phyloP scores from a whole-genome alignment of 805 yeast genomes.

The Candida pseudoglaebosa region DNA sequence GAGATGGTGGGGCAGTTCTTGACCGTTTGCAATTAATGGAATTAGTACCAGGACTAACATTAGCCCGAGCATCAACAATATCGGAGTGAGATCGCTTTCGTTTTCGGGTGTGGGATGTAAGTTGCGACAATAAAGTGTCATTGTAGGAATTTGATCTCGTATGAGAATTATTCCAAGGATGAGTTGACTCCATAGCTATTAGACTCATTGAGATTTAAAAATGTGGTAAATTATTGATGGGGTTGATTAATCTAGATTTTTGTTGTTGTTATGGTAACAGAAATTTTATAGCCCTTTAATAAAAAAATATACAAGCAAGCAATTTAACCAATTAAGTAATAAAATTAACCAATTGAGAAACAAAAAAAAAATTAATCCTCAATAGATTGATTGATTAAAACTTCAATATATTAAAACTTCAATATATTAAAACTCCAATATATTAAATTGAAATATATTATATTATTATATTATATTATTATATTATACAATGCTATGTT shows the following conservation, averaged over 20 bases:
- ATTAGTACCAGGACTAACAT: conserved; percentile 1
- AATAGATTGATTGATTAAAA: too few relatives aligned
- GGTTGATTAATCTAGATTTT: not conserved
- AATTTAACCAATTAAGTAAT: not conserved
- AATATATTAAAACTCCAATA: too few relatives aligned
- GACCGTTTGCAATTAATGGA: conserved; percentile 27
- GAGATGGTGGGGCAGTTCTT: conserved; percentile 46
- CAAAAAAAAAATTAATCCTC: too few relatives aligned
- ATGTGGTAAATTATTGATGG: not conserved
- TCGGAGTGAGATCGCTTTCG: conserved; percentile 12
- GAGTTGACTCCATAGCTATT: not conserved
- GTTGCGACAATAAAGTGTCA: conserved; percentile 24
- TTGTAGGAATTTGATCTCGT: conserved; percentile 31
- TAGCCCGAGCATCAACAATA: conserved; percentile 7
- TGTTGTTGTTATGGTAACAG: not conserved
- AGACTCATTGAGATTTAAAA: not conserved
- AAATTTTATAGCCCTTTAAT: not conserved
- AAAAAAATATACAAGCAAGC: not conserved
- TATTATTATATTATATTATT: too few relatives aligned
- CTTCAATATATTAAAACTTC: too few relatives aligned
- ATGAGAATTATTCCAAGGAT: conserved; percentile 13
- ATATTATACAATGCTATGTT: too few relatives aligned
- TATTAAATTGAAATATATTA: too few relatives aligned
- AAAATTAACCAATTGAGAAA: not conserved
- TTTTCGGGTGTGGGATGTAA: conserved; percentile 13